These are phyloP conservation scores for Eutrema heterophyllum DNA, from an alignment of 345 rosid species.

Conservation along the genomic window DNA sequence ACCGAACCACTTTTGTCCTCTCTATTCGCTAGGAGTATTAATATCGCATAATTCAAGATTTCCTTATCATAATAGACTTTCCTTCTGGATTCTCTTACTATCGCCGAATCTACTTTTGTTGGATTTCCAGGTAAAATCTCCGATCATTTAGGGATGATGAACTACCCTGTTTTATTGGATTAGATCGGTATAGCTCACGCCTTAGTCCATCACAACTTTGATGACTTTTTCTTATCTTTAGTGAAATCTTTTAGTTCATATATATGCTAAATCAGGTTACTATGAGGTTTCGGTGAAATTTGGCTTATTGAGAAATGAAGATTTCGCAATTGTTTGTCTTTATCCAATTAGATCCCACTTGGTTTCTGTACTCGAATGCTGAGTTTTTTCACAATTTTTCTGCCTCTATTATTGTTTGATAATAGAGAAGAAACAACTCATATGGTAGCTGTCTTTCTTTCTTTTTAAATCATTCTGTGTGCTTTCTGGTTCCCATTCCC, in stretches of 20 bases:
- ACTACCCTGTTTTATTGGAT: too few relatives aligned
- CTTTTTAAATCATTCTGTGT: not conserved
- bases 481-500: slow-evolving; percentile 26
- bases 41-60: too few relatives aligned
- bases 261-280: too few relatives aligned
- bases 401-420: not conserved
- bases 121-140: not conserved
- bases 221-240: too few relatives aligned
- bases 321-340: too few relatives aligned
- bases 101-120: not conserved
- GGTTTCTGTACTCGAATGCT: not conserved
- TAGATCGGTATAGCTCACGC: not conserved
- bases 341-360: too few relatives aligned
- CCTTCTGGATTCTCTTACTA: not conserved
- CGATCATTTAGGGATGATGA: not conserved
- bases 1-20: not conserved
- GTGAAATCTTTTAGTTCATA: too few relatives aligned
- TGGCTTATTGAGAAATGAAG: too few relatives aligned
- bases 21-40: too few relatives aligned
- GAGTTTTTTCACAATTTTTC: not conserved
- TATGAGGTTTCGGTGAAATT: too few relatives aligned
- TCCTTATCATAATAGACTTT: too few relatives aligned
- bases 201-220: not conserved
- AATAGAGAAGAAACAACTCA: slow-evolving; percentile 24
- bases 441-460: slow-evolving; percentile 29